Percentiles rank a stretch among this genome's conserved stretches.
Conservation (phyloP, 345 rosid species). For the Gossypium australe region DNA sequence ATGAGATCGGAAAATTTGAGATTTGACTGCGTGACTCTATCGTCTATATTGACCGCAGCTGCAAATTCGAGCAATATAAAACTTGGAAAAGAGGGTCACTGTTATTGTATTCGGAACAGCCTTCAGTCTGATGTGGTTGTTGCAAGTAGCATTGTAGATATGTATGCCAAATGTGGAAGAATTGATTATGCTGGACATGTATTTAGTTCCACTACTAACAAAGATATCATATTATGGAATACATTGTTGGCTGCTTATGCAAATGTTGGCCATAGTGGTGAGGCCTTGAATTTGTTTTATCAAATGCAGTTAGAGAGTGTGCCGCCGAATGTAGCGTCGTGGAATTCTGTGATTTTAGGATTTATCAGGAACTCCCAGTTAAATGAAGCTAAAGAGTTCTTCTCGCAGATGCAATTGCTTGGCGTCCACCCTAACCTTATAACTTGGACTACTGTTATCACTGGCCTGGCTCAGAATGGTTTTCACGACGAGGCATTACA, state of each 20-base stretch:
- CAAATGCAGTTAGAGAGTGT: conserved; percentile 69
- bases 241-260: conserved; percentile 59
- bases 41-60: conserved; percentile 54
- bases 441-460: conserved; percentile 55
- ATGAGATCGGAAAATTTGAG: conserved; percentile 50
- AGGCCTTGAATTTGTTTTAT: conserved; percentile 62
- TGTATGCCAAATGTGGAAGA: conserved; percentile 64
- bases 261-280: conserved; percentile 43
- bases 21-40: conserved; percentile 63
- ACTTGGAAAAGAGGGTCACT: conserved; percentile 58
- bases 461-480: conserved; percentile 52
- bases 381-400: conserved; percentile 51
- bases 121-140: conserved; percentile 50
- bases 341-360: conserved; percentile 62
- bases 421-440: conserved; percentile 43
- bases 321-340: conserved; percentile 52
- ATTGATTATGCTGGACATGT: conserved; percentile 41
- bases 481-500: conserved; percentile 34
- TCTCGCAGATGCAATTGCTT: conserved; percentile 52
- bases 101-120: conserved; percentile 59
- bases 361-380: conserved; percentile 47
- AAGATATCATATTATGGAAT: conserved; percentile 61
- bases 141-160: conserved; percentile 39
- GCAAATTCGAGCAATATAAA: conserved; percentile 32
- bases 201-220: conserved; percentile 40